Percentiles rank a stretch among this genome's conserved stretches.
phyloP scores from a whole-genome alignment of 495 filamentous ascomycete species.

The Penicillium lagena region DNA sequence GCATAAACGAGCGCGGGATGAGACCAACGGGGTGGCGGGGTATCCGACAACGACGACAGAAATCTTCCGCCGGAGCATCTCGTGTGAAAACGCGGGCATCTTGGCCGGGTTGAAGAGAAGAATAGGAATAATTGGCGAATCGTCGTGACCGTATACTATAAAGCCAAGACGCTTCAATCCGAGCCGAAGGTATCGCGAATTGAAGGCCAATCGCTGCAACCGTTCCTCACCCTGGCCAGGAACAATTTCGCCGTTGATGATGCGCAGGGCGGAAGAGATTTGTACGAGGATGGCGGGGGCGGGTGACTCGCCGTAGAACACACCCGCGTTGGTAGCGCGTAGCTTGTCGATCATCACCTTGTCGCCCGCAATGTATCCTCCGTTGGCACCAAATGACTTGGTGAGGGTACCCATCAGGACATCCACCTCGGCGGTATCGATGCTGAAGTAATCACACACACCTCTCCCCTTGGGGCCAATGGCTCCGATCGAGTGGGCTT shows the following conservation, averaged over 20 bases:
- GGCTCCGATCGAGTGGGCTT: conserved; percentile 94
- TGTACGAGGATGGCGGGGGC: conserved; percentile 82
- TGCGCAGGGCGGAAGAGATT: conserved; percentile 73
- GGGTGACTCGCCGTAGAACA: conserved; percentile 82
- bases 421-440: conserved; percentile 83
- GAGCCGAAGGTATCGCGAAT: conserved; percentile 93
- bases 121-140: conserved; percentile 93
- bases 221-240: conserved; percentile 95
- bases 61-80: conserved; percentile 96
- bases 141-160: conserved; percentile 95
- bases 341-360: conserved; percentile 91
- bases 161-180: conserved; percentile 94
- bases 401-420: conserved; percentile 98
- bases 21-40: conserved; percentile 93
- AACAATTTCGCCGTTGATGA: conserved; percentile 80
- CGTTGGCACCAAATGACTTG: conserved; percentile 97
- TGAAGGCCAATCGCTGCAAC: conserved; percentile 93
- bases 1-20: conserved; percentile 90
- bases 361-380: conserved; percentile 89
- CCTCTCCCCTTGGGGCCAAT: conserved; percentile 82
- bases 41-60: conserved; percentile 98
- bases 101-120: conserved; percentile 95
- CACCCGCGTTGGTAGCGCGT: conserved; percentile 75
- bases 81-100: conserved; percentile 95
- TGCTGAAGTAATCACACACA: conserved; percentile 93